Percentiles rank a stretch among this genome's conserved stretches.
These are phyloP conservation scores for Podila epicladia DNA, from an alignment of 192 early-diverging fungal genomes.

Conservation along the genomic window DNA sequence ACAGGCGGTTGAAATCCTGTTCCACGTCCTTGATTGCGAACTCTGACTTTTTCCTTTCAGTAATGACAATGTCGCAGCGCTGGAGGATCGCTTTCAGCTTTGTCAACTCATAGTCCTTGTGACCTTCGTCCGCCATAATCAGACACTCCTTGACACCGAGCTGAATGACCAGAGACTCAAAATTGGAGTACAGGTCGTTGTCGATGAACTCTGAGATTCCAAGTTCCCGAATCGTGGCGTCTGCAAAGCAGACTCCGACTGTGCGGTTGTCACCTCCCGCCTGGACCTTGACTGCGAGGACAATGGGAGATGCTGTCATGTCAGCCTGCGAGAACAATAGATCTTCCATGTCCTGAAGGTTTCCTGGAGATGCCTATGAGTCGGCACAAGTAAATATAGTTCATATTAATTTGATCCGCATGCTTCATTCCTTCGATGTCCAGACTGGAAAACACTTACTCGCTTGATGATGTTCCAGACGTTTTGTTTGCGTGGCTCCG, in stretches of 20 bases:
- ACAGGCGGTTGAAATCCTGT: slow-evolving; percentile 86
- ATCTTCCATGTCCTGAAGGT: slow-evolving; percentile 92
- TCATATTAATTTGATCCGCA: neutral
- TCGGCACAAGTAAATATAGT: neutral
- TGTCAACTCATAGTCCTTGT: slow-evolving; percentile 71
- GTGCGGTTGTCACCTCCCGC: slow-evolving; percentile 69
- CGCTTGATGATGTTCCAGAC: slow-evolving; percentile 61
- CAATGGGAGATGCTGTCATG: slow-evolving; percentile 78
- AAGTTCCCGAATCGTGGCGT: slow-evolving; percentile 82
- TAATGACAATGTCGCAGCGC: slow-evolving; percentile 82
- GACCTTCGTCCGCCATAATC: slow-evolving; percentile 63
- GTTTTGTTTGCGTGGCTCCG: slow-evolving; percentile 50
- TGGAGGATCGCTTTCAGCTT: slow-evolving; percentile 78
- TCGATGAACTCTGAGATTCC: slow-evolving; percentile 93
- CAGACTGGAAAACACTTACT: slow-evolving; percentile 10
- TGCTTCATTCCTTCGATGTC: neutral
- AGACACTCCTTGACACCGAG: slow-evolving; percentile 94
- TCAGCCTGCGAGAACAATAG: slow-evolving; percentile 81
- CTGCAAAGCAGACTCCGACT: slow-evolving; percentile 91
- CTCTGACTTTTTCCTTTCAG: slow-evolving; percentile 68
- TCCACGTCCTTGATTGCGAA: slow-evolving; percentile 83
- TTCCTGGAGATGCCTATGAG: slow-evolving; percentile 94
- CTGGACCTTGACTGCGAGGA: slow-evolving; percentile 78
- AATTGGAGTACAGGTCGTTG: slow-evolving; percentile 91
- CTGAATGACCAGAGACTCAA: slow-evolving; percentile 95